Conservation (phyloP, 75 land plant species). For the Larix kaempferi region DNA sequence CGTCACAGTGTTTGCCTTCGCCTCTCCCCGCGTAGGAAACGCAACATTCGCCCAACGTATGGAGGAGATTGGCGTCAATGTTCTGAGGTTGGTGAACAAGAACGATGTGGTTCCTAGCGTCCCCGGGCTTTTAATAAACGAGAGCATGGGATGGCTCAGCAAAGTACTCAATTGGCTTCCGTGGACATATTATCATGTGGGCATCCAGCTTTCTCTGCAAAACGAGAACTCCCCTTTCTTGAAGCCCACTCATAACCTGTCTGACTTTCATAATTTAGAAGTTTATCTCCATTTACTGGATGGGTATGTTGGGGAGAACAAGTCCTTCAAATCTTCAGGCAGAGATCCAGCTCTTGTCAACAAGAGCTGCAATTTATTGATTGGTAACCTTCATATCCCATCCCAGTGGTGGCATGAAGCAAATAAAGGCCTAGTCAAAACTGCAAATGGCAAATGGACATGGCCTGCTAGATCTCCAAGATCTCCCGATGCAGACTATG, state of each 20-base stretch:
- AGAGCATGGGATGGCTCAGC: no score
- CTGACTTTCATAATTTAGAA: not conserved
- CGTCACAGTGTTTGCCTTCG: not conserved
- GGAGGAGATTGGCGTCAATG: not conserved
- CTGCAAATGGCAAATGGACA: no score
- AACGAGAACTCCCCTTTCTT: constrained; percentile 5
- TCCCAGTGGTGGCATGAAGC: not conserved
- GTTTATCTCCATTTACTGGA: not conserved
- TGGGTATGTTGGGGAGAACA: not conserved
- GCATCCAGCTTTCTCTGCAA: constrained; percentile 13
- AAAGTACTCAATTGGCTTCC: no score
- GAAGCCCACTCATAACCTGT: not conserved
- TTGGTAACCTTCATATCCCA: not conserved
- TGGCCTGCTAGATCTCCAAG: no score
- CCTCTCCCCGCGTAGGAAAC: constrained; percentile 8
- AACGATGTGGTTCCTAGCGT: not conserved
- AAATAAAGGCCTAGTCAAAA: no score
- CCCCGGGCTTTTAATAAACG: no score
- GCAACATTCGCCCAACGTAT: not conserved
- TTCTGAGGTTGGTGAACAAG: not conserved
- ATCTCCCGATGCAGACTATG: no score
- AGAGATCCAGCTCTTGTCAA: constrained; percentile 21
- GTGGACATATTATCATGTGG: not conserved
- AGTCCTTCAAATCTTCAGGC: not conserved
- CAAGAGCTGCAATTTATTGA: constrained; percentile 17